Base-by-base conservation (phyloP, 768 basidiomycete species). In the Tulasnella sp. region DNA sequence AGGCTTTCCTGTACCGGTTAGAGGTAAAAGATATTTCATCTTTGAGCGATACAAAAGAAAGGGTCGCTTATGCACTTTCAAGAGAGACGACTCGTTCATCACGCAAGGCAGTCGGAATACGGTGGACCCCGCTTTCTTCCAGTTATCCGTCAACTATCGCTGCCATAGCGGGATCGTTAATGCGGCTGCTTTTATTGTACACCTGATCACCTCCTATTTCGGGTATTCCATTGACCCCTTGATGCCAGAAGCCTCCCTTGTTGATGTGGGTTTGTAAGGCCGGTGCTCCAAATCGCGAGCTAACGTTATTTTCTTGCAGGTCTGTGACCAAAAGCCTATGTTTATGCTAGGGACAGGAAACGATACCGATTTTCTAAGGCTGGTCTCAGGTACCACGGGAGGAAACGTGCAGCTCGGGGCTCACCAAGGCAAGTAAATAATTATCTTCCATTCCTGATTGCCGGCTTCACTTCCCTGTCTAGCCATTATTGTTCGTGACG, bases 401-500 rank as follows among this genome's bases (percentile, higher is more conserved):
- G 44, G 46, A 9, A n/a, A 52, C 21, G 14, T 74, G 3, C 79
- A 74, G 46, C 75, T 80, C 31, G 79, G 82, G 31, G 88, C 88
- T 79, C 88, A 90, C 80, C 89, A 92, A 80, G 91, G 68, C 44
- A 46, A 48, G 74, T 21, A n/a, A n/a, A n/a, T n/a, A n/a, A n/a
- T n/a, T n/a, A n/a, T n/a, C n/a, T n/a, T n/a, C n/a, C n/a, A n/a
- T n/a, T n/a, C n/a, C n/a, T n/a, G n/a, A n/a, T n/a, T n/a, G n/a
- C n/a, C n/a, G n/a, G n/a, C n/a, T n/a, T n/a, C n/a, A n/a, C n/a
- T n/a, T n/a, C n/a, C n/a, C n/a, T n/a, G n/a, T n/a, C n/a, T 16
- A 93, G 92, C 91, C 80, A 91, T 94, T 44, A 85, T 94, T 3
- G 92, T 94, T 7, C 91, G 92, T 6, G 86, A 93, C 76, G 87